phyloP scores from a whole-genome alignment of 2,329 filamentous ascomycete species.

The Microsporum audouinii region DNA sequence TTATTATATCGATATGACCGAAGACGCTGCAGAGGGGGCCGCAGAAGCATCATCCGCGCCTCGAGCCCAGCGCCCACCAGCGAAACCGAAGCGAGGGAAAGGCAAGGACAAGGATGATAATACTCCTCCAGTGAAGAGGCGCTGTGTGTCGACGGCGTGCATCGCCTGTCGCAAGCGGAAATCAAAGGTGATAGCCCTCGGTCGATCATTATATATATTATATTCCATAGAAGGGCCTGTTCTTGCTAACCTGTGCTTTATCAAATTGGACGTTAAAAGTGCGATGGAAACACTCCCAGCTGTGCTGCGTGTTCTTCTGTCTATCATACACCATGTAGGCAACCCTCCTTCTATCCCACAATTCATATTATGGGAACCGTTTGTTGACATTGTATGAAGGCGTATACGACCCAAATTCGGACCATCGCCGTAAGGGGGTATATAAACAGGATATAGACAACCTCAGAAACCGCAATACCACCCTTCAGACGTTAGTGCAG shows the following conservation, averaged over 20 bases:
- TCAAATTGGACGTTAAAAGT: conserved; percentile 34
- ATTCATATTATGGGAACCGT: not conserved
- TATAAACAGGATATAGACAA: conserved; percentile 89
- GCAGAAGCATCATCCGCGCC: not conserved
- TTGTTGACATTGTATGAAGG: conserved; percentile 38
- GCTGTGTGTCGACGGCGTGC: conserved; percentile 75
- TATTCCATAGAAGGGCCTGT: not conserved
- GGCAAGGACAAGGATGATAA: conserved; percentile 1
- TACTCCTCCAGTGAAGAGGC: conserved; percentile 44
- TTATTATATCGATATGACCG: not conserved
- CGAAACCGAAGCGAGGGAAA: not conserved
- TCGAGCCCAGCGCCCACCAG: not conserved
- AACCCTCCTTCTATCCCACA: not conserved
- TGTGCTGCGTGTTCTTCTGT: conserved; percentile 95
- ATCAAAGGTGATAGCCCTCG: conserved; percentile 45
- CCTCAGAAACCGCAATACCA: conserved; percentile 75
- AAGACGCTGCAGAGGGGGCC: not conserved
- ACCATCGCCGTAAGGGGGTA: conserved; percentile 90
- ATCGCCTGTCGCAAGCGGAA: conserved; percentile 69
- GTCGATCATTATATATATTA: not conserved
- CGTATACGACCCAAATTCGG: conserved; percentile 90
- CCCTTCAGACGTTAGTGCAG: conserved; percentile 82
- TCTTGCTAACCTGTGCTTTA: not conserved
- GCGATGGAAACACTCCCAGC: conserved; percentile 79
- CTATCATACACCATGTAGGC: conserved; percentile 45